phyloP scores from a whole-genome alignment of 2,329 filamentous ascomycete genomes.

The Venturia carpophila region DNA sequence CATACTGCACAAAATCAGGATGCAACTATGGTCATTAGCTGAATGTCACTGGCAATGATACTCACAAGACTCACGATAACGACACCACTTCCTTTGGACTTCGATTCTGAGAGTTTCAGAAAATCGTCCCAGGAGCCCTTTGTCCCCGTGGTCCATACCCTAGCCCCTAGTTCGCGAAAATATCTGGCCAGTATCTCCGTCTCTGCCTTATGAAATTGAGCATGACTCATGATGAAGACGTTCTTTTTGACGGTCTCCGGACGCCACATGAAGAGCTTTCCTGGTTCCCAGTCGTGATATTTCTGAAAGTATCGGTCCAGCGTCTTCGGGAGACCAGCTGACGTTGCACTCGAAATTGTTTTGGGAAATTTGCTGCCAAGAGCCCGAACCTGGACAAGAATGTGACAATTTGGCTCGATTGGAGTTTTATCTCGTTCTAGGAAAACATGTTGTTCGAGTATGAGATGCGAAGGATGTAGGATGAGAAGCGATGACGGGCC shows the following conservation, averaged over 20 bases:
- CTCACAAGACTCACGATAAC: not conserved
- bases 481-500: not conserved
- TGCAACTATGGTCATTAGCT: not conserved
- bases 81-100: not conserved
- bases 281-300: not conserved
- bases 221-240: slow-evolving; percentile 5
- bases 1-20: not conserved
- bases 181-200: not conserved
- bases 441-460: not conserved
- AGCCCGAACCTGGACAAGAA: slow-evolving; percentile 1
- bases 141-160: not conserved
- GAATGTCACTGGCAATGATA: not conserved
- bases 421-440: not conserved
- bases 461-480: slow-evolving; percentile 2
- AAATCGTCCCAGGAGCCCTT: slow-evolving; percentile 7
- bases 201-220: not conserved
- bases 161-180: slow-evolving; percentile 5
- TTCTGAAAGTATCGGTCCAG: not conserved
- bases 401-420: not conserved
- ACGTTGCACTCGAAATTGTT: not conserved
- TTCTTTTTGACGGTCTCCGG: not conserved
- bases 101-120: not conserved
- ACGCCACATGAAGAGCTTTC: not conserved
- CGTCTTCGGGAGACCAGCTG: not conserved
- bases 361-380: not conserved